phyloP scores from a whole-genome alignment of 2,329 filamentous ascomycete genomes.

The Penicillium sp. region DNA sequence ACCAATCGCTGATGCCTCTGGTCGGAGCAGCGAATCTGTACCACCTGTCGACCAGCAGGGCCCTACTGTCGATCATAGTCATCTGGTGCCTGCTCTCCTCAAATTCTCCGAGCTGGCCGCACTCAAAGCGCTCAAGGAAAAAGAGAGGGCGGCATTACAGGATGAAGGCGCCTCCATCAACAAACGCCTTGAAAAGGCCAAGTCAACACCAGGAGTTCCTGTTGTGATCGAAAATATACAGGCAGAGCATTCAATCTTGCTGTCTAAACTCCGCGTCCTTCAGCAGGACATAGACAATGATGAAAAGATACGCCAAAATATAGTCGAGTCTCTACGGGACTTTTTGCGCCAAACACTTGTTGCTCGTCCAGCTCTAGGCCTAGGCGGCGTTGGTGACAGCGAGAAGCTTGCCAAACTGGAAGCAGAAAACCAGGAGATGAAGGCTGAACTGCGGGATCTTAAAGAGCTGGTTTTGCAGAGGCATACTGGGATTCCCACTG shows the following conservation, averaged over 20 bases:
- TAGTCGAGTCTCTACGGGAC: not conserved
- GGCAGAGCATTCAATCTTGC: not conserved
- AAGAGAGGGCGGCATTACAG: not conserved
- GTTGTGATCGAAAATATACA: not conserved
- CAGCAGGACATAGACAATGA: not conserved
- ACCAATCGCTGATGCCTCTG: not conserved
- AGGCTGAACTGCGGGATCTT: not conserved
- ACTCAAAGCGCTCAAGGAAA: not conserved
- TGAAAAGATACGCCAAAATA: not conserved
- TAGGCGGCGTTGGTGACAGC: not conserved
- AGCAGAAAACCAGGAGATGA: slow-evolving; percentile 8
- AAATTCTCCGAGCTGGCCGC: not conserved
- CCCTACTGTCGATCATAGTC: not conserved
- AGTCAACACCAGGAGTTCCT: not conserved
- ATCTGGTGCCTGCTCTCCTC: not conserved
- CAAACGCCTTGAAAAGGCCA: slow-evolving; percentile 2
- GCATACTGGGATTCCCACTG: not conserved
- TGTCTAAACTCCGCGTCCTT: not conserved
- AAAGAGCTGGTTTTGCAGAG: not conserved
- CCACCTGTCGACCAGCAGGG: not conserved
- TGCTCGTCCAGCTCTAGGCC: not conserved
- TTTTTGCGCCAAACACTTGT: not conserved
- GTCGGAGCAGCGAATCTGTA: too few relatives aligned
- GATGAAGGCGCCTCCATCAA: slow-evolving; percentile 1
- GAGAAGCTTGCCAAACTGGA: slow-evolving; percentile 23